Conservation (phyloP, 1,284 basidiomycete genomes). For the Moesziomyces sp. region DNA sequence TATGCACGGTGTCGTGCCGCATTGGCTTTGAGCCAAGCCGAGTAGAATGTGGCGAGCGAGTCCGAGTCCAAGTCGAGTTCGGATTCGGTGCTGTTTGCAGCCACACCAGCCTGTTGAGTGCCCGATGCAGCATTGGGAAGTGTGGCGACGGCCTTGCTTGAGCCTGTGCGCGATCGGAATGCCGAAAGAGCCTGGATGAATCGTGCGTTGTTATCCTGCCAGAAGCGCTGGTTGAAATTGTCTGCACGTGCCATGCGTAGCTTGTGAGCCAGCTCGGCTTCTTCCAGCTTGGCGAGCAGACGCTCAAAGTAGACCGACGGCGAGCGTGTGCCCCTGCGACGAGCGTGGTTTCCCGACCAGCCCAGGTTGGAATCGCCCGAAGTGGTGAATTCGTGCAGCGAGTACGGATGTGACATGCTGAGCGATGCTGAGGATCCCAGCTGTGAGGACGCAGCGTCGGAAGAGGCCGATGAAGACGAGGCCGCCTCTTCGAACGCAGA, state of each 20-base stretch:
- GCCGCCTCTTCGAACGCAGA: constrained; percentile 41
- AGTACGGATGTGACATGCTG: constrained; percentile 59
- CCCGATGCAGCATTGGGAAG: constrained; percentile 1
- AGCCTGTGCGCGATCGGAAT: constrained; percentile 35
- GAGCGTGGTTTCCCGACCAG: constrained; percentile 1
- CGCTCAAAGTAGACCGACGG: constrained; percentile 49
- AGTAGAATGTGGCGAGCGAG: constrained; percentile 59
- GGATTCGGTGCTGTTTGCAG: constrained; percentile 6
- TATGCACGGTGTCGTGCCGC: constrained; percentile 55
- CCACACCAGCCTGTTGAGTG: not conserved
- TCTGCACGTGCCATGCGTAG: constrained; percentile 55
- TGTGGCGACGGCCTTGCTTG: constrained; percentile 39
- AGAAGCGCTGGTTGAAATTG: constrained; percentile 65
- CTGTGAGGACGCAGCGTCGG: constrained; percentile 2
- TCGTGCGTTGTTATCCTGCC: constrained; percentile 64
- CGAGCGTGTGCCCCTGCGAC: not conserved
- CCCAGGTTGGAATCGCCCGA: constrained; percentile 17
- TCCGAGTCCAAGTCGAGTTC: constrained; percentile 42
- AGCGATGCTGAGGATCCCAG: constrained; percentile 8
- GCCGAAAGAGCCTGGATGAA: constrained; percentile 55
- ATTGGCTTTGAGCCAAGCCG: constrained; percentile 62
- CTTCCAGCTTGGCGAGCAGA: constrained; percentile 49
- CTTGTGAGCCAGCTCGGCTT: constrained; percentile 57
- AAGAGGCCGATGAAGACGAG: constrained; percentile 5
- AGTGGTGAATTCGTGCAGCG: constrained; percentile 57